These are phyloP conservation scores for Aciculosporium take DNA, from an alignment of 2,329 filamentous ascomycete genomes.

Conservation along the genomic window DNA sequence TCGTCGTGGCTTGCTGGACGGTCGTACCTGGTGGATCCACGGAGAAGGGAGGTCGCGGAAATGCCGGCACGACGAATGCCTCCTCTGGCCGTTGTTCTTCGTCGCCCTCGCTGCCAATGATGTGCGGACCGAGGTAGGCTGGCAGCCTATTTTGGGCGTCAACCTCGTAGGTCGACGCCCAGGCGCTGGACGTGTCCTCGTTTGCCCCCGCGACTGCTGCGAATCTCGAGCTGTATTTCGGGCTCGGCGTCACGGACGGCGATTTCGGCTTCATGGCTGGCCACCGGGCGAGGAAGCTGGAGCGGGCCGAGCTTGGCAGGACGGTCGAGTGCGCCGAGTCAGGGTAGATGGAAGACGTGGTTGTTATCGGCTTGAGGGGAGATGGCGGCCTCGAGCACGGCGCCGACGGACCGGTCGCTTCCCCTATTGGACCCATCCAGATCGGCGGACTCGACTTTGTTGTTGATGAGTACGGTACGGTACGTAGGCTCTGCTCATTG, in stretches of 20 bases:
- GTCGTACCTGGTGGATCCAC: not conserved
- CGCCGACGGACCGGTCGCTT: not conserved
- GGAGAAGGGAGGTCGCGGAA: not conserved
- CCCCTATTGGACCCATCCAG: not conserved
- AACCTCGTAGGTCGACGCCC: not conserved
- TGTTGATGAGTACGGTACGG: conserved; percentile 2
- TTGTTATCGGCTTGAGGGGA: not conserved
- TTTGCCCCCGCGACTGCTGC: not conserved
- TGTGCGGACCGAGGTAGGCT: conserved; percentile 3
- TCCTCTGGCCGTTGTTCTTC: conserved; percentile 1
- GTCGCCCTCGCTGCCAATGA: conserved; percentile 2
- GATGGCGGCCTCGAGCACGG: not conserved
- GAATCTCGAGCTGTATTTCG: not conserved
- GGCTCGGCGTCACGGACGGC: too few species aligned
- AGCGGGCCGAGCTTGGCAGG: not conserved
- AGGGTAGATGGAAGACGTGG: conserved; percentile 2
- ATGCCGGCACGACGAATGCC: not conserved
- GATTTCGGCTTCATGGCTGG: not conserved
- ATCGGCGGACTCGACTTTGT: not conserved
- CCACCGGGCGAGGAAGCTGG: not conserved
- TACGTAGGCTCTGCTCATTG: not conserved
- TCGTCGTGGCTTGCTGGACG: not conserved
- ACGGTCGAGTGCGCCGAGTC: conserved; percentile 1
- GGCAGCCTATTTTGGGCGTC: conserved; percentile 1
- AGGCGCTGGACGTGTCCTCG: conserved; percentile 1